These are phyloP conservation scores for Cerioporus squamosus DNA, from an alignment of 1,284 basidiomycete species.

Conservation along the genomic window DNA sequence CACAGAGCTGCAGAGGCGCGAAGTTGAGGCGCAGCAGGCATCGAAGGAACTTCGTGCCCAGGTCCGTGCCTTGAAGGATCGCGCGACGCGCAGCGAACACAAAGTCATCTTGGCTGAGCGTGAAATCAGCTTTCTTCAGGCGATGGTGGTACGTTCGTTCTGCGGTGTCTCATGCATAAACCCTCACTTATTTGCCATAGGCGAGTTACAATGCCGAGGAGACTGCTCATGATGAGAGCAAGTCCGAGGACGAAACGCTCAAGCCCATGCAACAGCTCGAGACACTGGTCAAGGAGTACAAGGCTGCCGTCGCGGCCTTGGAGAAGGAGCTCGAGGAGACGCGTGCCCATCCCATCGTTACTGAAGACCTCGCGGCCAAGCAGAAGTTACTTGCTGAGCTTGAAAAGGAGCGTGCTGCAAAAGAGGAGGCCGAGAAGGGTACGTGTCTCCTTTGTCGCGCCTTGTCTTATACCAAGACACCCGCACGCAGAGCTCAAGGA, in stretches of 20 bases:
- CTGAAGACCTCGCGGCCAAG: slow-evolving; percentile 34
- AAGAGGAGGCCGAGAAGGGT: slow-evolving; percentile 51
- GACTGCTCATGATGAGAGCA: slow-evolving; percentile 32
- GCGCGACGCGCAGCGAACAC: slow-evolving; percentile 49
- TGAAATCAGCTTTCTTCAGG: slow-evolving; percentile 66
- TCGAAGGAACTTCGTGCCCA: slow-evolving; percentile 43
- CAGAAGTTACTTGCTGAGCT: slow-evolving; percentile 48
- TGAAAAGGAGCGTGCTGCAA: slow-evolving; percentile 43
- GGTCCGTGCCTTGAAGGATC: slow-evolving; percentile 46
- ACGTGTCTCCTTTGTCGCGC: slow-evolving; percentile 10
- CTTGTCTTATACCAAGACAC: not conserved
- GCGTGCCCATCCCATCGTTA: slow-evolving; percentile 35
- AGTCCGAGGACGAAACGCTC: slow-evolving; percentile 40
- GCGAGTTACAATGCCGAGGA: slow-evolving; percentile 66
- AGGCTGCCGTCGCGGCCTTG: slow-evolving; percentile 48
- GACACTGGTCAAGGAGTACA: slow-evolving; percentile 57
- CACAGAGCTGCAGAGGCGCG: slow-evolving; percentile 39
- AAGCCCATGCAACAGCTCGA: slow-evolving; percentile 63
- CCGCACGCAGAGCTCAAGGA: slow-evolving; percentile 49
- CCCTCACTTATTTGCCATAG: slow-evolving; percentile 33
- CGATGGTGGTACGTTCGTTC: slow-evolving; percentile 55
- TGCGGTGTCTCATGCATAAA: not conserved
- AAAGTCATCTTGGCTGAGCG: slow-evolving; percentile 52
- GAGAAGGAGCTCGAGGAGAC: slow-evolving; percentile 47
- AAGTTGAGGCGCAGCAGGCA: slow-evolving; percentile 39